Base-by-base conservation (phyloP, 2,329 filamentous ascomycete genomes). In the Ramularia endophylla region DNA sequence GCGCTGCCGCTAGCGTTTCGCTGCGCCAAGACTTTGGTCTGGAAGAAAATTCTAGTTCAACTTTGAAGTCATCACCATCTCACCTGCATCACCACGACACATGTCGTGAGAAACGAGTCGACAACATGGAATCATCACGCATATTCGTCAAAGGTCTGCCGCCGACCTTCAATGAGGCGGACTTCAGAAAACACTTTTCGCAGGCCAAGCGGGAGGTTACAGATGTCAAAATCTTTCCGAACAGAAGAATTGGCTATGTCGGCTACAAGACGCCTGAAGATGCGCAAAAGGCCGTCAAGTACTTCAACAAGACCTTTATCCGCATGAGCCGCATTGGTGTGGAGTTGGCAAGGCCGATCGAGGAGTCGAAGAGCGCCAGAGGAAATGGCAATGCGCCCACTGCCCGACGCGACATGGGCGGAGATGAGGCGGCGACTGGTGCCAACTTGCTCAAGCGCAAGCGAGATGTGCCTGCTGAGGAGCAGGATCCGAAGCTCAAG, bases 301-400 rank as follows among this genome's bases (percentile, higher is more conserved):
- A 95, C 71, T 95, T 95, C 74, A 89, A 98, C 72, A 87, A 80
- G 63, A 83, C 89, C 50, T 98, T 88, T 67, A 87, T 98, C 57
- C 87, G 88, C 56, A 92, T 95, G 85, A 95, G 89, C 43, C 94
- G 83, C 70, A 88, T 98, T 57, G 77, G 75, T 20, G 92, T 95
- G 48, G 89, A 95, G 69, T 70, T 92, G 59, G 92, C 92, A 42
- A 82, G 78, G 63, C 83, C 92, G 46, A 85, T 94, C 29, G 50
- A 53, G 27, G 56, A 70, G 61, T 77, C 48, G 5, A 43, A 41
- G 33, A 33, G 28, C 19, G 38, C 27, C 16, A 38, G 35, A 18
- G 30, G 25, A 19, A 19, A 33, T 9, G 35, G 27, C 12, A 29
- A 40, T 4, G 44, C 45, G 20, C 50, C 43, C 9, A 48, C 43